A percentile compares a stretch with the other conserved stretches of the same genome.
These are phyloP conservation scores for Drechslera avenae DNA, from an alignment of 2,329 filamentous ascomycete genomes.

Conservation along the genomic window DNA sequence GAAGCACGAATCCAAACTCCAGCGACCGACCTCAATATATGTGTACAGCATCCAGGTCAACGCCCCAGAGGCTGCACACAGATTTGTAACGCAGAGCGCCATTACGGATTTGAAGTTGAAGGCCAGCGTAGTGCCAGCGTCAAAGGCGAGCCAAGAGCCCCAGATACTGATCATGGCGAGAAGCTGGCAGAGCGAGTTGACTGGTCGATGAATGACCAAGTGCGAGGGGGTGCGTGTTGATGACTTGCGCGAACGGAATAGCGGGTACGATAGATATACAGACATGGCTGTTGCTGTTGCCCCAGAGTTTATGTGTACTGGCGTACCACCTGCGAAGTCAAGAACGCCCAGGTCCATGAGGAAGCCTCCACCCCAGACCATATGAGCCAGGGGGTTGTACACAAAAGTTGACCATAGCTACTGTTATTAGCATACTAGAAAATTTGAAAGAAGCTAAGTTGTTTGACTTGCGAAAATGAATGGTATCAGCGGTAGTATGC, in stretches of 20 bases:
- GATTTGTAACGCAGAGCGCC: slow-evolving; percentile 57
- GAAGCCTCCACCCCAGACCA: slow-evolving; percentile 56
- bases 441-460: background rate
- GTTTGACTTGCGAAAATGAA: slow-evolving; percentile 51
- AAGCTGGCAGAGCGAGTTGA: slow-evolving; percentile 56
- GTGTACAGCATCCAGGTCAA: slow-evolving; percentile 56
- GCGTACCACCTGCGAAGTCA: slow-evolving; percentile 55
- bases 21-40: slow-evolving; percentile 51
- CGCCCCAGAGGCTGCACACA: slow-evolving; percentile 55
- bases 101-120: slow-evolving; percentile 59
- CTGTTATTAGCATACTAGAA: background rate
- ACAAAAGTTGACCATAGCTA: slow-evolving; percentile 58
- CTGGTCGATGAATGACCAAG: slow-evolving; percentile 54
- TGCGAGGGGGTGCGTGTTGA: slow-evolving; percentile 53
- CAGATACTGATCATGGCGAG: slow-evolving; percentile 58
- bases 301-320: slow-evolving; percentile 44
- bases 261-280: slow-evolving; percentile 57
- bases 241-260: slow-evolving; percentile 55
- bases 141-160: slow-evolving; percentile 59
- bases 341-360: slow-evolving; percentile 53
- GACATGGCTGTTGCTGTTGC: slow-evolving; percentile 54
- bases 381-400: slow-evolving; percentile 56
- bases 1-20: slow-evolving; percentile 58
- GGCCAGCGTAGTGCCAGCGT: slow-evolving; percentile 56
- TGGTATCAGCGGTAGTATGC: slow-evolving; percentile 54